phyloP scores from a whole-genome alignment of 2,329 filamentous ascomycete genomes.

The Chlorencoelia australis region DNA sequence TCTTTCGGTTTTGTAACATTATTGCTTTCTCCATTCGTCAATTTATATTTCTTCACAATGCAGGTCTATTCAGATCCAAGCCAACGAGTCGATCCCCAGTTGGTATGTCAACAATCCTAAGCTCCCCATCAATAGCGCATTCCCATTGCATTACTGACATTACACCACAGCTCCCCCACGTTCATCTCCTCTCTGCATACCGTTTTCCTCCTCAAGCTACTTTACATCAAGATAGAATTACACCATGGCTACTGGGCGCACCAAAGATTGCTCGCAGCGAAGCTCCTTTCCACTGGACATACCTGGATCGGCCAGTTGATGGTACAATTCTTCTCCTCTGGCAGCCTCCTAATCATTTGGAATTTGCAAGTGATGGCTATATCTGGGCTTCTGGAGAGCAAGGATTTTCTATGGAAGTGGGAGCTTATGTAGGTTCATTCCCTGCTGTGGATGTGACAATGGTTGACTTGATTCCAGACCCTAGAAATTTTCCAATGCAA shows the following conservation, averaged over 20 bases:
- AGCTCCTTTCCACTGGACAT: constrained; percentile 88
- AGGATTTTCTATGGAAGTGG: constrained; percentile 62
- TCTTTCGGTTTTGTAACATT: too few relatives aligned
- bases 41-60: too few relatives aligned
- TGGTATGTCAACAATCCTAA: constrained; percentile 29
- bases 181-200: constrained; percentile 79
- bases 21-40: too few relatives aligned
- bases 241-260: constrained; percentile 73
- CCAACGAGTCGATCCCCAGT: constrained; percentile 33
- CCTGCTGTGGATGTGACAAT: too few relatives aligned
- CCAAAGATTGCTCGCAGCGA: constrained; percentile 77
- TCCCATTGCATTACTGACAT: constrained; percentile 10
- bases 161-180: constrained; percentile 41
- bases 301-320: constrained; percentile 72
- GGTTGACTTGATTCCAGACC: constrained; percentile 43
- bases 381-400: constrained; percentile 80
- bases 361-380: constrained; percentile 85
- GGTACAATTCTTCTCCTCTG: constrained; percentile 78
- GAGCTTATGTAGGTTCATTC: constrained; percentile 48
- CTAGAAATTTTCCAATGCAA: constrained; percentile 84
- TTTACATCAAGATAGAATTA: constrained; percentile 65
- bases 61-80: constrained; percentile 31
- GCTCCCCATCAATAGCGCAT: constrained; percentile 1
- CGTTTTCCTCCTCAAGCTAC: constrained; percentile 66
- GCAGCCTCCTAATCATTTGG: constrained; percentile 69